phyloP scores from a whole-genome alignment of 2,329 filamentous ascomycete genomes.

The Fonsecaea erecta region DNA sequence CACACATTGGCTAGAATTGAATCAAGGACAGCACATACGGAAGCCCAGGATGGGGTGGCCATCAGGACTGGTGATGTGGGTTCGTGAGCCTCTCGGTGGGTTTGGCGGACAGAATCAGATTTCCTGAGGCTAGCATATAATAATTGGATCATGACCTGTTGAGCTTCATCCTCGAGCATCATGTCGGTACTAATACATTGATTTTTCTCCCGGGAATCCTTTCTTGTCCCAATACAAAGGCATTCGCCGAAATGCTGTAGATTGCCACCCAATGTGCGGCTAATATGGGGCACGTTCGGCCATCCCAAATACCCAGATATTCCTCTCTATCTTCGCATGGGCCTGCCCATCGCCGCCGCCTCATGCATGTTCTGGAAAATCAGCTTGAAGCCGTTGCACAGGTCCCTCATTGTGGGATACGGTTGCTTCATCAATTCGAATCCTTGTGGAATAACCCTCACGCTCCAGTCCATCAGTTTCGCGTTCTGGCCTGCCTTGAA shows the following conservation, averaged over 20 bases:
- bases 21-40: not conserved
- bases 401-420: slow-evolving; percentile 91
- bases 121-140: not conserved
- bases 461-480: slow-evolving; percentile 75
- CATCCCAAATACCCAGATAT: not conserved
- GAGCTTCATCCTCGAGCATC: not conserved
- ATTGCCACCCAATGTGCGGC: not conserved
- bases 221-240: not conserved
- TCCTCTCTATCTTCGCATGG: slow-evolving; percentile 18
- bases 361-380: slow-evolving; percentile 68
- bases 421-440: slow-evolving; percentile 87
- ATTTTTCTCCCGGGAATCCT: not conserved
- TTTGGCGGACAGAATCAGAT: not conserved
- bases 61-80: too few relatives aligned
- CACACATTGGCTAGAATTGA: not conserved
- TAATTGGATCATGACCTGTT: not conserved
- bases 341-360: slow-evolving; percentile 20
- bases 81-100: too few relatives aligned
- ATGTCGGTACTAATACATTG: slow-evolving; percentile 14
- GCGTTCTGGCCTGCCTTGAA: slow-evolving; percentile 88
- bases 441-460: slow-evolving; percentile 89
- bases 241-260: not conserved
- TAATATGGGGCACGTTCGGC: not conserved
- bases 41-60: too few relatives aligned
- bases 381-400: slow-evolving; percentile 97